Evolutionary conservation across 129 eudicot genomes (phyloP), one percentile per base, ranked within the genome.

Genomic region (Sambucus nigra): DNA sequence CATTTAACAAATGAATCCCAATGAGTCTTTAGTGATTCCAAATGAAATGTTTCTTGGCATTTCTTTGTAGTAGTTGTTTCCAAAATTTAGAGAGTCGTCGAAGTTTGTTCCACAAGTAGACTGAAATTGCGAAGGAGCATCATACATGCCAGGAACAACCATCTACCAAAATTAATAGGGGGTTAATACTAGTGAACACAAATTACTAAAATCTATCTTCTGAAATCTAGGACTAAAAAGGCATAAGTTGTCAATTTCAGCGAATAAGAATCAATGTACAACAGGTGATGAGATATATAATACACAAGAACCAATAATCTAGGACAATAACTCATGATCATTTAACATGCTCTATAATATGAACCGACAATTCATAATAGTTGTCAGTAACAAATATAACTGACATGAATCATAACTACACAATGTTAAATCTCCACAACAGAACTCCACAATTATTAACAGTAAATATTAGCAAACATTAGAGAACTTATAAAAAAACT

Each of bases 1-100:
- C 85, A 91, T 51, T 91, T 91, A 0, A 91, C 57, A 70, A 85
- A 91, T 0, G 98, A 91, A 60, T 91, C 98, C 2, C 98, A 95
- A 39, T 85, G 77, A 53, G 95, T 80, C 79, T 91, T 95, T 15
- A 91, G 61, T 26, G 98, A 91, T 73, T 91, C 98, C 54, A 91
- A 60, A 72, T 85, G 82, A 61, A 73, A 66, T 6, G 48, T 56
- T 69, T 91, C 98, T 55, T 62, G 82, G 73, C 98, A 91, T 38
- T 69, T 75, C 44, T 82, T 91, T 0, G 98, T 79, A 9, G 98
- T 91, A 4, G 82, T 72, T 21, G 94, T 94, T 59, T 91, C 95
- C 80, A 91, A 67, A 32, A 91, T 70, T 95, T 42, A 42, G 13
- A 42, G 14, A 3, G 15, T 5, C 19, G 7, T 85, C 98, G 79